Evolutionary conservation across 805 yeast genomes (phyloP), one percentile per base, ranked within the genome.

Genomic region (Pichia exigua): DNA sequence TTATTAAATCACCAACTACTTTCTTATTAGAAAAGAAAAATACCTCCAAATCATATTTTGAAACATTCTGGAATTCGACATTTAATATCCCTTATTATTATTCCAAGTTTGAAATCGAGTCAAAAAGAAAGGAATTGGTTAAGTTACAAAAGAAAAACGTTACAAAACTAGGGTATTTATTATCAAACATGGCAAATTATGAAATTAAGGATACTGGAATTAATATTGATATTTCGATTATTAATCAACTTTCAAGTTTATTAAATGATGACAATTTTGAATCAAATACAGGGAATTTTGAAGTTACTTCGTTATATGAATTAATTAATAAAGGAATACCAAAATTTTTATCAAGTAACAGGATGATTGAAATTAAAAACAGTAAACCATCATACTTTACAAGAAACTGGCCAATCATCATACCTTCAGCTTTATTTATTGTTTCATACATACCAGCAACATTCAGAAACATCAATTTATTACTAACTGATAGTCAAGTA

Each of bases 391-490:
- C 52, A n/a, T 51, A 47, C 24, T 43, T 52, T 3, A 45, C 46
- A 3, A 56, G 56, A 38, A 41, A 44, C 20, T 57, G 57, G 57
- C 49, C 49, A 21, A 15, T 54, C 2, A 21, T 49, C 10, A 4
- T 51, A 17, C 55, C 54, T 1, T 53, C 32, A 27, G 22, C 15
- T 6, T 20, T 13, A 15, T 47, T 42, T 24, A 51, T 42, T 9
- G 77, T 0, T 54, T 78, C 1, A 52, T 75, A 0, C 20, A 76
- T 1, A 53, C 71, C 1, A 44, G 73, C 0, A 47, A 74, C 3
- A 79, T 77, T 61, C 85, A 86, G 0, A 89, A 94, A 10, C 60
- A 73, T 2, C 62, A 79, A 2, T 57, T 76, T 1, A 45, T 60
- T 27, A 68, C 68, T 50, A 54, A 77, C 2, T 70, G 85, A 61